These are phyloP conservation scores for Protomyces lactucae-debilis DNA, from an alignment of 1,139 yeast genomes.

Conservation along the genomic window DNA sequence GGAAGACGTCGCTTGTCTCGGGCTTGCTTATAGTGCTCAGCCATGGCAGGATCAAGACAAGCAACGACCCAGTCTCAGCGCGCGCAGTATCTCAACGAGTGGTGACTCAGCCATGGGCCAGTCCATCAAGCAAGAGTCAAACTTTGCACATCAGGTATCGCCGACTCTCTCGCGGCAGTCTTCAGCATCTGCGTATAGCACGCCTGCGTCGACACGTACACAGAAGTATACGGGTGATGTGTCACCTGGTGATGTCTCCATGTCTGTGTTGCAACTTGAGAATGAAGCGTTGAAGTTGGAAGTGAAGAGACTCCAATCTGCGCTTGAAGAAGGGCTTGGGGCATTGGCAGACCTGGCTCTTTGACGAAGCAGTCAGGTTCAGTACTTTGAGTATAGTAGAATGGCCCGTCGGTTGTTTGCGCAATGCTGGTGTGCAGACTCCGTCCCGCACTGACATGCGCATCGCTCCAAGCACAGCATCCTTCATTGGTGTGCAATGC, in stretches of 20 bases:
- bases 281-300: slow-evolving; percentile 11
- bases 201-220: background rate
- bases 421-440: too few relatives aligned
- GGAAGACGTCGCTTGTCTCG: background rate
- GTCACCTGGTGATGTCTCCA: background rate
- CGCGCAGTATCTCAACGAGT: background rate
- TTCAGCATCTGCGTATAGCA: background rate
- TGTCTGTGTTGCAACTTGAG: slow-evolving; percentile 7
- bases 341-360: slow-evolving; percentile 11
- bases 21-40: background rate
- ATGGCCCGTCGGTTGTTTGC: too few relatives aligned
- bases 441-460: too few relatives aligned
- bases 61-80: background rate
- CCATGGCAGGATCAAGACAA: background rate
- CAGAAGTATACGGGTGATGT: background rate
- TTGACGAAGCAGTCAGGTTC: background rate
- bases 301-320: slow-evolving; percentile 13
- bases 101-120: background rate
- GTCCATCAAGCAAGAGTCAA: background rate
- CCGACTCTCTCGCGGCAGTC: background rate
- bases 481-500: too few relatives aligned
- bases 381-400: too few relatives aligned
- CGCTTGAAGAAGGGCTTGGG: slow-evolving; percentile 22
- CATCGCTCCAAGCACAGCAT: too few relatives aligned
- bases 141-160: background rate